Evolutionary conservation across 495 filamentous ascomycete genomes (phyloP).

Genomic region (Penicillium macrosclerotiorum): DNA sequence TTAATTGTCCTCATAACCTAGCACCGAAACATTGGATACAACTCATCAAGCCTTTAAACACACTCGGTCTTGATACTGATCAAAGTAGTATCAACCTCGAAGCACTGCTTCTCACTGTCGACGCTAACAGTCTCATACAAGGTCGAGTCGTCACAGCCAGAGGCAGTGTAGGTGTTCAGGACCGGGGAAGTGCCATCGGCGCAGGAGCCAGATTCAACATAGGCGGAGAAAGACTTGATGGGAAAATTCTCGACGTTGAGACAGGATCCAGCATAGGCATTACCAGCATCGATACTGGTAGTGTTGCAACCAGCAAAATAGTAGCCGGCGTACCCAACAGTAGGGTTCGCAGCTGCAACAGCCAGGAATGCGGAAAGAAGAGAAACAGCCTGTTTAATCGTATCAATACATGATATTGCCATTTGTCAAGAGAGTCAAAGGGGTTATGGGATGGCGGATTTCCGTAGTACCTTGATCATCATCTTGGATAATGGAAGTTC

Average conservation of each 20-base stretch:
- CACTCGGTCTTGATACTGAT: constrained; percentile 41
- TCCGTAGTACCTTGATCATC: constrained; percentile 12
- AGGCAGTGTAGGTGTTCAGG: constrained; percentile 17
- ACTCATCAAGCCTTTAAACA: no score
- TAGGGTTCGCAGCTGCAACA: constrained; percentile 10
- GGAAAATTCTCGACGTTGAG: constrained; percentile 23
- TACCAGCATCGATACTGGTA: constrained; percentile 10
- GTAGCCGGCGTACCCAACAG: constrained; percentile 17
- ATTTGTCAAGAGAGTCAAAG: not conserved
- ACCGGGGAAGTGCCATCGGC: constrained; percentile 17
- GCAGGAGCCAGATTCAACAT: constrained; percentile 16
- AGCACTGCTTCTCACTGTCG: constrained; percentile 16
- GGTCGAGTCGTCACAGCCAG: constrained; percentile 11
- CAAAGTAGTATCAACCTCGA: constrained; percentile 17
- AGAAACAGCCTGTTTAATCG: not conserved
- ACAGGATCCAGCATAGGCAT: constrained; percentile 14
- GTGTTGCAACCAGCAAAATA: constrained; percentile 9
- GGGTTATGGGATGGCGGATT: no score
- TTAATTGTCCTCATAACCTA: no score
- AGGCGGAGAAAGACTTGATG: constrained; percentile 21
- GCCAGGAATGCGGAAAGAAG: constrained; percentile 8
- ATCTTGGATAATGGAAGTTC: no score
- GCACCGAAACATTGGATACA: no score
- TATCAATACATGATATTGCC: not conserved
- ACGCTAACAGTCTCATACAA: constrained; percentile 13